Evolutionary conservation across 1,139 yeast genomes (phyloP), one percentile per base, ranked within the genome.

Genomic region (Suhomyces bribrorum): DNA sequence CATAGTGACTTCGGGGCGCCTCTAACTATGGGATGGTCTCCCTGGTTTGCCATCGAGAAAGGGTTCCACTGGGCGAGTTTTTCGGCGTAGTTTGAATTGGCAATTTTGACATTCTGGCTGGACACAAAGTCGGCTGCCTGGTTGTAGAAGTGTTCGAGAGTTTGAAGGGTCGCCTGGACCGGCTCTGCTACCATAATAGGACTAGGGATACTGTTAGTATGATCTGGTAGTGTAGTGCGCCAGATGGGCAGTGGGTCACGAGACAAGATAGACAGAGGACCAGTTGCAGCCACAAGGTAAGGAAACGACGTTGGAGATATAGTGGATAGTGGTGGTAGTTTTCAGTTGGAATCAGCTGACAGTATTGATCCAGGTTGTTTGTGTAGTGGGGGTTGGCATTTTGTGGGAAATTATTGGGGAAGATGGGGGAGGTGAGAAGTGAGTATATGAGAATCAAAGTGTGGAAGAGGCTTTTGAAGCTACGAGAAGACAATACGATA

Each of bases 171-270:
- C 7, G 72, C 75, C 45, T 57, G 67, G 9, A 71, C 75, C 5
- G 77, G 76, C 50, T 70, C 76, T 1, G 75, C 75, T 9, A 69
- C 76, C 76, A 71, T 71, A 12, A 12, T 34, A 17, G 20, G 14
- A 18, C 22, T 13, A 31, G 23, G 23, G 23, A 7, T 4, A 44
- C 5, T 12, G 8, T 27, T 14, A 14, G 13, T 12, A n/a, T 20
- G 23, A 20, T 20, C 5, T 20, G 23, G 23, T 20, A 20, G 23
- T n/a, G n/a, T 20, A 20, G 23, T 20, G 23, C 23, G 23, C 8
- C 8, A 5, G n/a, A n/a, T n/a, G n/a, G n/a, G n/a, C n/a, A 20
- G 23, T 7, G 23, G n/a, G n/a, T n/a, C n/a, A n/a, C 31, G 7
- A 13, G 15, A n/a, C 14, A 27, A 22, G 36, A 32, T 14, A 13